Evolutionary conservation across 2,329 filamentous ascomycete species (phyloP), one percentile per base, ranked within the genome.

Genomic region (Fusarium staphyleae): DNA sequence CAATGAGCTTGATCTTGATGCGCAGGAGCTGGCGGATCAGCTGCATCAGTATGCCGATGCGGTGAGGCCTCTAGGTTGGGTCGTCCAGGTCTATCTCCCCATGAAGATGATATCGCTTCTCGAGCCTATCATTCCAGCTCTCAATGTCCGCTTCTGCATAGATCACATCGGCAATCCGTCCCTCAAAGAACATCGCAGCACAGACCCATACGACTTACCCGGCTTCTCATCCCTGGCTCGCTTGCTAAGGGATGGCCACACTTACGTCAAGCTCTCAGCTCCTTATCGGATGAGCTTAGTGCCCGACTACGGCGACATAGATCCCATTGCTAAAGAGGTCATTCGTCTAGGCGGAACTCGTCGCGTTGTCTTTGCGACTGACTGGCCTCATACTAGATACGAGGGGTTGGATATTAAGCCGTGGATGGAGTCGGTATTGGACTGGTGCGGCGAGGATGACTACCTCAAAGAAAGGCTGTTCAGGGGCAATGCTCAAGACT

Each of bases 351-450:
- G 75, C 10, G 66, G 66, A 3, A 69, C 75, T 14, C 66, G 52
- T 16, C 72, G 77, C 13, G 72, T 84, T 9, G 77, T 87, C 0
- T 87, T 84, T 67, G 83, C 82, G 1, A 84, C 82, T 0, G 84
- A 87, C 62, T 87, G 84, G 85, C 85, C 85, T 15, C 84, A 87
- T 67, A 87, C 85, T 3, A 74, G 84, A 11, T 87, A 82, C 53
- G 80, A 85, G 16, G 79, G 78, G 2, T 60, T 85, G 2, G 79
- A 87, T 62, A 81, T 86, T 16, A 73, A 40, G 24, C 66, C 66
- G 0, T 70, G 68, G 67, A 66, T 84, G 22, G 75, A 83, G 52
- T 74, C 70, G 45, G 81, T 83, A 41, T 66, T 87, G 48, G 72
- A 78, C 12, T 81, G 82, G 77, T 84, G 81, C 59, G 75, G 72